These are phyloP conservation scores for Sodiomyces alkalinus DNA, from an alignment of 2,329 filamentous ascomycete genomes.

Conservation along the genomic window DNA sequence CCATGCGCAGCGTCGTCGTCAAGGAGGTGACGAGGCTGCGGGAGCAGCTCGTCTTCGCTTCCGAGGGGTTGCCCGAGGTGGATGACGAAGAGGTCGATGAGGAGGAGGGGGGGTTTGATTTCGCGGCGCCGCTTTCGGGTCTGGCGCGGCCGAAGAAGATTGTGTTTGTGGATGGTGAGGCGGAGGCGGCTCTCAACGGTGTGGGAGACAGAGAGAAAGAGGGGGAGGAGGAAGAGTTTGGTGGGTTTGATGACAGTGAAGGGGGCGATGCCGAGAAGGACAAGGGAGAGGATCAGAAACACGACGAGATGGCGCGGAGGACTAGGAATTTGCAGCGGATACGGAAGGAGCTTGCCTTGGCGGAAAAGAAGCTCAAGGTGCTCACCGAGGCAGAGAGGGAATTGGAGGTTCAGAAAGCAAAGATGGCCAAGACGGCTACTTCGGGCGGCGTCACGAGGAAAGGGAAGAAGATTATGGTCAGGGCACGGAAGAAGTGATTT, in stretches of 20 bases:
- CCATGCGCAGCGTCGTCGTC: constrained; percentile 41
- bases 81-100: constrained; percentile 20
- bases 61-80: constrained; percentile 18
- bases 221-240: constrained; percentile 17
- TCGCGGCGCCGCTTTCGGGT: constrained; percentile 16
- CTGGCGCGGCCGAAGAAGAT: constrained; percentile 30
- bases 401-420: constrained; percentile 42
- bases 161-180: constrained; percentile 30
- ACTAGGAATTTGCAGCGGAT: constrained; percentile 29
- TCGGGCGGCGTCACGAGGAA: constrained; percentile 42
- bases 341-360: constrained; percentile 29
- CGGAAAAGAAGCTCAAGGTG: constrained; percentile 37
- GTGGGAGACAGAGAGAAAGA: constrained; percentile 14
- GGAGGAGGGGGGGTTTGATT: constrained; percentile 12
- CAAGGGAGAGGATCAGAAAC: constrained; percentile 9
- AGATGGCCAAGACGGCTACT: constrained; percentile 51
- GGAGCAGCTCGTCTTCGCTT: constrained; percentile 33
- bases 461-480: constrained; percentile 47
- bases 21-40: constrained; percentile 43
- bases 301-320: constrained; percentile 21
- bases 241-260: constrained; percentile 5
- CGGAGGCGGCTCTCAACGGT: constrained; percentile 15
- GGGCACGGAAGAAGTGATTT: constrained; percentile 40
- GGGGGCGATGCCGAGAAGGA: constrained; percentile 12
- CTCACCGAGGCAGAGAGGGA: constrained; percentile 40